These are phyloP conservation scores for Tetrahymena malaccensis DNA, from an alignment of 73 alveolate genomes.

Conservation along the genomic window DNA sequence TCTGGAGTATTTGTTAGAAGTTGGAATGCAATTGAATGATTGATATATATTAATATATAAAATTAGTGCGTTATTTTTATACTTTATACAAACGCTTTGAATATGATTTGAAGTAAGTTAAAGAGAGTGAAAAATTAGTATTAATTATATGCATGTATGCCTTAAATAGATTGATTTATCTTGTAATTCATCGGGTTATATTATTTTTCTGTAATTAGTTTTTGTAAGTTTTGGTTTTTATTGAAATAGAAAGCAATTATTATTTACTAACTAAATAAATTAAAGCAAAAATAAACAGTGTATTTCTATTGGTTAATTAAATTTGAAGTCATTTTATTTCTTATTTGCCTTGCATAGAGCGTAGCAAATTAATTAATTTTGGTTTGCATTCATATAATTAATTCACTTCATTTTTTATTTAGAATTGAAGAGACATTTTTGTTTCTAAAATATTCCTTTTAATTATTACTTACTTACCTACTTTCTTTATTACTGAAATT, in stretches of 20 bases:
- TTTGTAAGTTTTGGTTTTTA: neutral
- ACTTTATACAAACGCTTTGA: neutral
- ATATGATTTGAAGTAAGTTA: neutral
- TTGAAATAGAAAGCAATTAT: neutral
- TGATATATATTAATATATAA: too few relatives aligned
- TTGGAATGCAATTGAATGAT: neutral
- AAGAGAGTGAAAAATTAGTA: neutral
- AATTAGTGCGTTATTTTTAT: neutral
- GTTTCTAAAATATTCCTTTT: neutral
- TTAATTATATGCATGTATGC: neutral
- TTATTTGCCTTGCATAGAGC: neutral
- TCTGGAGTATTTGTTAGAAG: neutral
- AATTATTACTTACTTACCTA: too few relatives aligned
- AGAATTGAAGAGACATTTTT: too few relatives aligned
- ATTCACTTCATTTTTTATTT: neutral
- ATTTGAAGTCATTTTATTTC: neutral
- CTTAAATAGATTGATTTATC: neutral
- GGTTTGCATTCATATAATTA: neutral
- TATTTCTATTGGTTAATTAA: neutral
- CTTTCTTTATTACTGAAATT: too few relatives aligned
- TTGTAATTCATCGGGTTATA: neutral
- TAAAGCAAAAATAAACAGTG: neutral
- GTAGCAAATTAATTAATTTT: too few relatives aligned
- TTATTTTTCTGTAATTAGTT: neutral
- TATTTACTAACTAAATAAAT: too few relatives aligned